Evolutionary conservation across 2,329 filamentous ascomycete species (phyloP), one percentile per base, ranked within the genome.

Genomic region (Hypoxylon rubiginosum): DNA sequence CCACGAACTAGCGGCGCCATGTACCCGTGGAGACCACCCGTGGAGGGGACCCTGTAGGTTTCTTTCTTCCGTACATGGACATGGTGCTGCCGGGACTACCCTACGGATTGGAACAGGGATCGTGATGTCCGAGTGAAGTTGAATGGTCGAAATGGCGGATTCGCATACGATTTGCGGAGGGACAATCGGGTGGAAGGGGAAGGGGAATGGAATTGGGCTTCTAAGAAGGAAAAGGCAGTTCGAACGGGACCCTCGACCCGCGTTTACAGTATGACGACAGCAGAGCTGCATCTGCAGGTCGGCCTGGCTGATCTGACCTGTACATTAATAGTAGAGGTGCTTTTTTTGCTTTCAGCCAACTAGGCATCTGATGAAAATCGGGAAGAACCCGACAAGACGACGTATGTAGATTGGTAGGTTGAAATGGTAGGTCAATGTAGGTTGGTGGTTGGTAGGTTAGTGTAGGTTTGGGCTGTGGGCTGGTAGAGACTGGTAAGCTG

Each of bases 251-350:
- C 51, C 32, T 66, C 58, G 19, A 66, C 52, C 62, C 63, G 64
- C 53, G 48, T 36, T 36, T 26, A 56, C 56, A 65, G 58, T 67
- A 69, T 69, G 67, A 69, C 67, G 64, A 69, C 64, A 69, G 67
- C 45, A 58, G 48, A 58, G 60, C 61, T 69, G 67, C 21, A 24
- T 2, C 61, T 69, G 67, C 64, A 67, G 59, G 51, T 67, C 67
- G 57, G 60, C 24, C 43, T 55, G 45, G 50, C 24, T 32, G 51
- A 49, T 51, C 58, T 55, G 43, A 41, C 51, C 30, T 49, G 34
- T 43, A 24, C 10, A 15, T n/a, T n/a, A n/a, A n/a, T 24, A 24
- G 21, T 24, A 24, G 21, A 34, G 7, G 41, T 49, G 57, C 50
- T 39, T 24, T 24, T 24, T 24, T 24, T 52, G 34, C 45, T 48